Evolutionary conservation across 257 asterid genomes (phyloP).

Genomic region (Asclepias syriaca): DNA sequence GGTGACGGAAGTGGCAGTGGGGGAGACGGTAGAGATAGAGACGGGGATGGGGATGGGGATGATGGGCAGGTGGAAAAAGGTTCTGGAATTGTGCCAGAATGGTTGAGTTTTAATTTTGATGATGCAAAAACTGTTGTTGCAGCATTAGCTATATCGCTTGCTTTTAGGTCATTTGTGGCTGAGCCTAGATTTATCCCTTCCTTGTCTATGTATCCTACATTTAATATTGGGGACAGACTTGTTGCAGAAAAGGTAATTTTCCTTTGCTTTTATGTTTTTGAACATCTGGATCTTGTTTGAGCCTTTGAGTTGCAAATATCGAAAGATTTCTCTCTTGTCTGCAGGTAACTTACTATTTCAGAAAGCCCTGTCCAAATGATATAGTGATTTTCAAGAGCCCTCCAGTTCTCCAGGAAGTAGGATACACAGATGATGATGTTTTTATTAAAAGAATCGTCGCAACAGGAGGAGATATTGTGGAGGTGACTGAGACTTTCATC

Average conservation of each 20-base stretch:
- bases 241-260: constrained; percentile 83
- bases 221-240: constrained; percentile 88
- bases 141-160: constrained; percentile 72
- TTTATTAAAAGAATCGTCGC: constrained; percentile 88
- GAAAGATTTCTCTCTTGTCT: constrained; percentile 9
- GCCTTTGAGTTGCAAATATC: background rate
- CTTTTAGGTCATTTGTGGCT: constrained; percentile 81
- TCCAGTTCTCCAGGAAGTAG: constrained; percentile 90
- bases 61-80: constrained; percentile 43
- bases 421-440: constrained; percentile 88
- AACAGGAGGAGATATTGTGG: constrained; percentile 80
- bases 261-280: background rate
- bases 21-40: constrained; percentile 43
- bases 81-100: constrained; percentile 59
- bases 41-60: constrained; percentile 55
- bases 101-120: constrained; percentile 70
- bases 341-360: constrained; percentile 83
- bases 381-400: constrained; percentile 87
- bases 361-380: constrained; percentile 87
- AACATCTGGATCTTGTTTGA: background rate
- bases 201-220: constrained; percentile 88
- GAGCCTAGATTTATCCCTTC: constrained; percentile 98
- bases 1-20: constrained; percentile 27
- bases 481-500: constrained; percentile 40
- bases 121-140: constrained; percentile 80